Conservation (phyloP, 2,329 filamentous ascomycete species). For the Diaporthe vexans region DNA sequence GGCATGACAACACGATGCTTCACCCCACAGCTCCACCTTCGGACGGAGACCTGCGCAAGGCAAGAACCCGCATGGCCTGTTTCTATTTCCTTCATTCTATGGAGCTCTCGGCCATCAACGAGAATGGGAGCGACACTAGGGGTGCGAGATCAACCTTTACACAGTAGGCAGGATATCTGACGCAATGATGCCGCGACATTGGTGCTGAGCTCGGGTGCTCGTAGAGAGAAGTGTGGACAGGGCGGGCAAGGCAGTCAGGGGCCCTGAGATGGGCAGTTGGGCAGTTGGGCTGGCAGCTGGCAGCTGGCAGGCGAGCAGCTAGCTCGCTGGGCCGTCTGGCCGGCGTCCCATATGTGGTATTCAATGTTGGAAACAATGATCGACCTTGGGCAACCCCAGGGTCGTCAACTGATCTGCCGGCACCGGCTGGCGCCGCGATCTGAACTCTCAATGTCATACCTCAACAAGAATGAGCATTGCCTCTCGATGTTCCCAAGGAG, state of each 20-base stretch:
- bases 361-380: constrained; percentile 31
- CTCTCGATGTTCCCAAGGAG: background rate
- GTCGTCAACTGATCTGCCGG: constrained; percentile 31
- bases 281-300: background rate
- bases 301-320: background rate
- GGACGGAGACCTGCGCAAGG: constrained; percentile 11
- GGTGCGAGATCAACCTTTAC: constrained; percentile 19
- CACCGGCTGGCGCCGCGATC: constrained; percentile 36
- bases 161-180: constrained; percentile 17
- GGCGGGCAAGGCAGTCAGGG: too few relatives aligned
- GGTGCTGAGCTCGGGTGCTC: constrained; percentile 11
- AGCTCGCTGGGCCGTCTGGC: background rate
- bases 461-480: constrained; percentile 25
- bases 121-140: constrained; percentile 18
- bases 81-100: background rate
- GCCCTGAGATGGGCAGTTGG: too few relatives aligned
- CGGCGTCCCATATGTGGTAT: background rate
- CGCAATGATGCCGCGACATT: constrained; percentile 24
- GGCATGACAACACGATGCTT: constrained; percentile 10
- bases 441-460: constrained; percentile 35
- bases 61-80: constrained; percentile 24
- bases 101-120: constrained; percentile 13
- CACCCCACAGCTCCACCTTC: constrained; percentile 26
- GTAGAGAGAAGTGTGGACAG: background rate
- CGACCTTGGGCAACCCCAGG: constrained; percentile 11